These are phyloP conservation scores for Xylaria digitata DNA, from an alignment of 2,329 filamentous ascomycete genomes.

Conservation along the genomic window DNA sequence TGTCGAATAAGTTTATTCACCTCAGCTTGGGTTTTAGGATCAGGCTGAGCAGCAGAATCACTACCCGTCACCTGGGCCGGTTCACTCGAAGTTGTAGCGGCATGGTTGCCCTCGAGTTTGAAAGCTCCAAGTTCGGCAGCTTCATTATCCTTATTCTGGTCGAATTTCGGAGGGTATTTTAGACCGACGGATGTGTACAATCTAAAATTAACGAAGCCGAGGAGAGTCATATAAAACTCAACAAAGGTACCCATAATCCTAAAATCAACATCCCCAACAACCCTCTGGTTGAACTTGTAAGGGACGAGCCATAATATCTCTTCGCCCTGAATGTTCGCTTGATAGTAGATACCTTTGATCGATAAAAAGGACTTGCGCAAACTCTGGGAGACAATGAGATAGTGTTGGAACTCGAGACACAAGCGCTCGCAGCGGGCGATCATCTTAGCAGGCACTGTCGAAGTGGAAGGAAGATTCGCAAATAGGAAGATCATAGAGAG, in stretches of 20 bases:
- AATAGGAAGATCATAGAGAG: slow-evolving; percentile 98
- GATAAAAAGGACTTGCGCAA: slow-evolving; percentile 96
- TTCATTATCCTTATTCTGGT: slow-evolving; percentile 84
- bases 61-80: slow-evolving; percentile 65
- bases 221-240: slow-evolving; percentile 96
- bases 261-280: slow-evolving; percentile 95
- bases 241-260: slow-evolving; percentile 99
- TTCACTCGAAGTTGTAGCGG: slow-evolving; percentile 63
- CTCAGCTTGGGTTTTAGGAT: slow-evolving; percentile 72
- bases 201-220: slow-evolving; percentile 96
- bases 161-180: slow-evolving; percentile 96
- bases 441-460: slow-evolving; percentile 91
- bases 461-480: slow-evolving; percentile 91
- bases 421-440: slow-evolving; percentile 94
- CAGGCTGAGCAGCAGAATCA: slow-evolving; percentile 64
- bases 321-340: slow-evolving; percentile 96
- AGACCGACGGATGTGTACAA: slow-evolving; percentile 91
- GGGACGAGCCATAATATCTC: slow-evolving; percentile 97
- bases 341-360: slow-evolving; percentile 99
- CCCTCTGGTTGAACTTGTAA: slow-evolving; percentile 96
- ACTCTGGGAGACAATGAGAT: slow-evolving; percentile 90
- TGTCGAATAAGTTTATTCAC: slow-evolving; percentile 77
- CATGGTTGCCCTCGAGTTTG: slow-evolving; percentile 81
- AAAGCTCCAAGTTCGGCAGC: slow-evolving; percentile 92
- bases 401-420: slow-evolving; percentile 97